Base-by-base conservation (phyloP, 176 grass and related monocot genomes). In the Aegilops sharonensis region DNA sequence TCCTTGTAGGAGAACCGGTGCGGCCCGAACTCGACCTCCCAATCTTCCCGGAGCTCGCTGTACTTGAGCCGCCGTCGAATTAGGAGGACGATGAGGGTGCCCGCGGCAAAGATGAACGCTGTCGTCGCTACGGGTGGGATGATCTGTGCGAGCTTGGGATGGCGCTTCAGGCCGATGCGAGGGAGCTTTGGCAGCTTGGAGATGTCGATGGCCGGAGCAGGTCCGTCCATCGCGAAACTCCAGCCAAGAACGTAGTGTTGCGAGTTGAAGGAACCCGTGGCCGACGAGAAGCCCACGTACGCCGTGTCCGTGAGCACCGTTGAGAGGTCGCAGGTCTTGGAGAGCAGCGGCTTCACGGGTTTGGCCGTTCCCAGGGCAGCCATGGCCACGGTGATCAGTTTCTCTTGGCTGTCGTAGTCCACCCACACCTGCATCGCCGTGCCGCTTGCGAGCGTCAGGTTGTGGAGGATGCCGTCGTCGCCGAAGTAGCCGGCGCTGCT, bases 401-500 rank as follows among this genome's bases (percentile, higher is more conserved):
- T 45, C 71, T 13, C 11, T 1, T 25, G 21, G 71, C 71, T 39
- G 39, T 47, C n/a, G 71, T 73, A 73, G n/a, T 73, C 71, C 71
- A 47, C n/a, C 71, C 71, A 73, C n/a, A 45, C 71, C 4, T 73
- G 71, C 71, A 45, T 73, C 21, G 71, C 71, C 71, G 42, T 1
- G 71, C 71, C 5, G 71, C 71, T 73, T 13, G 21, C 39, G 39
- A 47, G 71, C 21, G 39, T 73, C 71, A 47, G 39, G 71, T 47
- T 47, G 39, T 73, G n/a, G n/a, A 73, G 43, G 5, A 27, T n/a
- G 71, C n/a, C 68, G 39, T 73, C 71, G 12, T 73, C 71, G 5
- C 6, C 39, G 6, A 73, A 73, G 78, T 95, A 95, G 8, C 88
- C 86, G 1, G 90, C 83, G 61, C 29, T 23, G 54, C 11, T 11